These are phyloP conservation scores for Trichoderma parareesei DNA, from an alignment of 495 filamentous ascomycete genomes.

Conservation along the genomic window DNA sequence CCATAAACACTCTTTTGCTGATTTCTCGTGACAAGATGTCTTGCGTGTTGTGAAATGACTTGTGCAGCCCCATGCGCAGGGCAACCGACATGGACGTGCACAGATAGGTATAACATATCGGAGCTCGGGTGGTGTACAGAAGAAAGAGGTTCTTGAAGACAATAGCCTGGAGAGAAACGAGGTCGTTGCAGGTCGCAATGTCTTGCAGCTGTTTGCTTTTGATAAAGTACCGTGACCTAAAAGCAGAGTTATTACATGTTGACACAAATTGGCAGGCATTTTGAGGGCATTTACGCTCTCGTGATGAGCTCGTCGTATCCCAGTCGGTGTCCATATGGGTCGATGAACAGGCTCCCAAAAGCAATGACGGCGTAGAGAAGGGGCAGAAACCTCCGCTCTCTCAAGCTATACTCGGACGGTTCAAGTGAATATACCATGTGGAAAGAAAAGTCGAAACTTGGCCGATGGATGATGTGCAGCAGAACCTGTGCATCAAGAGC, in stretches of 20 bases:
- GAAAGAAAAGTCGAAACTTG: background rate
- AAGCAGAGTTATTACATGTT: background rate
- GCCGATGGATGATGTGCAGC: background rate
- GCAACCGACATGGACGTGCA: background rate
- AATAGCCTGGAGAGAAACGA: background rate
- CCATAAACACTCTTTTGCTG: background rate
- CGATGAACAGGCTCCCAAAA: background rate
- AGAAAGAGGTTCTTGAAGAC: slow-evolving; percentile 1
- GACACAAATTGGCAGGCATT: background rate
- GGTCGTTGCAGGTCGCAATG: background rate
- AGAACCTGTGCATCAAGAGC: background rate
- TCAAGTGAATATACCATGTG: background rate
- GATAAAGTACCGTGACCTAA: background rate
- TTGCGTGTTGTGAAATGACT: background rate
- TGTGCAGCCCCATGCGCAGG: background rate
- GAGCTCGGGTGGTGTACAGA: background rate
- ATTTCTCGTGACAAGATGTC: background rate
- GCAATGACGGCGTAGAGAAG: background rate
- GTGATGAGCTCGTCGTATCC: background rate
- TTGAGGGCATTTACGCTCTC: background rate
- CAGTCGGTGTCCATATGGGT: background rate
- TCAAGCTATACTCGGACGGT: background rate
- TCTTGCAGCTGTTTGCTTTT: background rate
- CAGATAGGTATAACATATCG: background rate
- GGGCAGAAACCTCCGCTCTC: background rate